Base-by-base conservation (phyloP, 371 early-diverging fungal genomes). In the Spraguea lophii region DNA sequence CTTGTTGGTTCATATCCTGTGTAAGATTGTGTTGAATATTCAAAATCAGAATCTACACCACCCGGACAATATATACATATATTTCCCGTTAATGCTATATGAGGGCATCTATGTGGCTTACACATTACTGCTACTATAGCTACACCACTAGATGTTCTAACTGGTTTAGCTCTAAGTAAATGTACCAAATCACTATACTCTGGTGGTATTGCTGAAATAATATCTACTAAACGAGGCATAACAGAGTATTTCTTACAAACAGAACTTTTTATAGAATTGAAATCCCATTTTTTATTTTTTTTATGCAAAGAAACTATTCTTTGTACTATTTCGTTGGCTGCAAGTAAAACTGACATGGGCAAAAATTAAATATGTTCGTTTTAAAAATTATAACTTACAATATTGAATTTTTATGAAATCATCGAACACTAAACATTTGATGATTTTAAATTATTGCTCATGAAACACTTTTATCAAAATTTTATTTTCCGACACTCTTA, bases 41-140 rank as follows among this genome's bases (percentile, higher is more conserved):
- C 99, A 69, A 98, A 98, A 70, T 95, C 95, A 1, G 91, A 90
- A 69, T 98, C 99, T 9, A 95, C 95, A 0, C 99, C 99, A 45
- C 99, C 99, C 21, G 99, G 97, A 65, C 98, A 94, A 72, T 97
- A 90, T 4, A 92, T 91, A 66, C 99, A 98, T 54, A 98, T 90
- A 66, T 98, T 93, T 54, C 94, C 94, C 1, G 99, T 95, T 80
- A 93, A 82, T 37, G 97, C 94, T 66, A 98, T 94, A 63, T 98
- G 99, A 34, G 99, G 99, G 61, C 99, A 98, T 55, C 99, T 71
- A 68, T 98, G 99, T 26, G 99, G 99, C 70, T 95, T 98, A 74
- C 94, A 93, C 99, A 98, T 98, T 21, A 98, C 95, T 26, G 99
- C 99, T 0, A 98, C 95, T 4, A 98, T 91, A 25, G 97, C 97